These are phyloP conservation scores for Wickerhamomyces bovis DNA, from an alignment of 805 yeast genomes.

Conservation along the genomic window DNA sequence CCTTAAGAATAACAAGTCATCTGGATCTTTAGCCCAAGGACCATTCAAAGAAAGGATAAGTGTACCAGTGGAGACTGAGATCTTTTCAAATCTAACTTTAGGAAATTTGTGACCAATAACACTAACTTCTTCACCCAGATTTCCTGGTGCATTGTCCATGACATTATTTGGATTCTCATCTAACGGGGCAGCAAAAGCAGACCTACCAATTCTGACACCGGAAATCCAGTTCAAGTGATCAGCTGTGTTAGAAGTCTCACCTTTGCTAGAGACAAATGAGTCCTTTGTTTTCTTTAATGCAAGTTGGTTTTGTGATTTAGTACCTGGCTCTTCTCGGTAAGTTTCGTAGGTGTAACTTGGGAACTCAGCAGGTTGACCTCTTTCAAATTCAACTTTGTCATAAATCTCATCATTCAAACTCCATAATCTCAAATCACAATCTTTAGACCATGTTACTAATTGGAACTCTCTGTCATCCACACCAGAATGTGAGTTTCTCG, in stretches of 20 bases:
- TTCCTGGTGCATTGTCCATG: constrained; percentile 41
- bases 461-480: constrained; percentile 79
- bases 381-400: constrained; percentile 37
- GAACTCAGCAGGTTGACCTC: constrained; percentile 31
- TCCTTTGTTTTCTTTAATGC: constrained; percentile 33
- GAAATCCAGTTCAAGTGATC: constrained; percentile 89
- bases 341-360: constrained; percentile 39
- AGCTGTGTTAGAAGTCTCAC: constrained; percentile 33
- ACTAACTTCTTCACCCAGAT: constrained; percentile 88
- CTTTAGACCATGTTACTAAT: constrained; percentile 90
- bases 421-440: constrained; percentile 82
- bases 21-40: constrained; percentile 51
- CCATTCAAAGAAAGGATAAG: constrained; percentile 76
- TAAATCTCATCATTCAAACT: constrained; percentile 48
- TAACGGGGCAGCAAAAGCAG: constrained; percentile 23
- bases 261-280: constrained; percentile 34
- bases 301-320: constrained; percentile 24
- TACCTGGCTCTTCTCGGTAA: constrained; percentile 46
- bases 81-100: constrained; percentile 76
- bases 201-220: constrained; percentile 63
- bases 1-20: constrained; percentile 54
- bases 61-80: constrained; percentile 81
- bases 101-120: constrained; percentile 86
- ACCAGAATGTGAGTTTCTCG: constrained; percentile 41
- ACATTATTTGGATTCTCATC: constrained; percentile 29